Base-by-base conservation (phyloP, 371 early-diverging fungal species). In the Mortierella sp. region DNA sequence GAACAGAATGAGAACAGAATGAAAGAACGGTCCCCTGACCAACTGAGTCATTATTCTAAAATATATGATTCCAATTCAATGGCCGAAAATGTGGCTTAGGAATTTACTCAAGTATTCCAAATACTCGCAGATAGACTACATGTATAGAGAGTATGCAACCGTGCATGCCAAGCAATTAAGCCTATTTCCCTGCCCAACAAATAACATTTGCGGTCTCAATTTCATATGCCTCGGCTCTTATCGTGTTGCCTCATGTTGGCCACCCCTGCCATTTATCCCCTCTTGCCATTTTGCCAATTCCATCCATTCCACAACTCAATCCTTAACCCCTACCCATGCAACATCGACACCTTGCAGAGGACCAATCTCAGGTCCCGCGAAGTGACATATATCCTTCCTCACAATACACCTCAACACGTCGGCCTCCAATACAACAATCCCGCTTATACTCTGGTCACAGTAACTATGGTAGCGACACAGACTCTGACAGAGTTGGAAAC, bases 151-250 rank as follows among this genome's bases (percentile, higher is more conserved):
- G n/a, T n/a, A 28, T 28, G 10, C 16, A 24, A 55, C 13, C 55
- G 16, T 28, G 22, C 32, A 55, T 55, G 55, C 55, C 55, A 55
- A 55, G 55, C 22, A 28, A 32, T 55, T 24, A 28, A 28, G 6
- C 36, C 36, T 36, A 5, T 6, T 0, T 36, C 36, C 36, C 4
- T 28, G 28, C 28, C 2, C 28, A 28, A 28, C 19, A 55, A 50
- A 55, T 55, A 55, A 55, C 7, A 28, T 9, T 28, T 22, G 11
- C 19, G 55, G 55, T 28, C 55, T 55, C 55, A 55, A 55, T 55
- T 28, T 55, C 55, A 55, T 55, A 55, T 55, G 55, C 28, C 32
- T 55, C 55, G 22, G 55, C 55, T 55, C 28, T 32, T 55, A 28
- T 55, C 32, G 55, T 55, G 22, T 28, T 55, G 22, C 10, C 11